These are phyloP conservation scores for Mycosphaerella sp. DNA, from an alignment of 2,329 filamentous ascomycete species.

Conservation along the genomic window DNA sequence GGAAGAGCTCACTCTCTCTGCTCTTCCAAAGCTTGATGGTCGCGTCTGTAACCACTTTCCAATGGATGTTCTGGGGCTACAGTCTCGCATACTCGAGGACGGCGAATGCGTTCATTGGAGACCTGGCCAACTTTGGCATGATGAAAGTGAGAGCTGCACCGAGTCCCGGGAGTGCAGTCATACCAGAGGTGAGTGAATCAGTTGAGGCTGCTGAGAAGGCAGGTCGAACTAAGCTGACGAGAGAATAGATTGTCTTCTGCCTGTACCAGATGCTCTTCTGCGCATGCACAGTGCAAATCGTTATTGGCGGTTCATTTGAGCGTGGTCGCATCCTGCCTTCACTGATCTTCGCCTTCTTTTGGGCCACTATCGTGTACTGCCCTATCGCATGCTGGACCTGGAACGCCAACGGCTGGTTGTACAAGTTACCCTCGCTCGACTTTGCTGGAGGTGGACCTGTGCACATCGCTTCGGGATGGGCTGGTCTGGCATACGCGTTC, in stretches of 20 bases:
- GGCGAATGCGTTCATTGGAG: conserved; percentile 57
- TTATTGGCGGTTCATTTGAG: conserved; percentile 59
- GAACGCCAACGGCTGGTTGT: conserved; percentile 62
- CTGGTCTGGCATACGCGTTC: conserved; percentile 58
- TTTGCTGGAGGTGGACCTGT: conserved; percentile 60
- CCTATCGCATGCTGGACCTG: conserved; percentile 61
- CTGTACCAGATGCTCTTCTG: conserved; percentile 62
- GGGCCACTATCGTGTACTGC: conserved; percentile 61
- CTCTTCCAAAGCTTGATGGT: conserved; percentile 59
- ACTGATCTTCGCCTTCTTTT: conserved; percentile 58
- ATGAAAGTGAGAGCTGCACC: conserved; percentile 56
- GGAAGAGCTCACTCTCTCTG: conserved; percentile 57
- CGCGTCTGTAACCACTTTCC: conserved; percentile 51
- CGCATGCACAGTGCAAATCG: conserved; percentile 56
- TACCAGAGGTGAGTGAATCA: conserved; percentile 46
- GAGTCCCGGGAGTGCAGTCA: conserved; percentile 49
- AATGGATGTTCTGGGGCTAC: conserved; percentile 62
- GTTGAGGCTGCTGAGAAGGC: neutral
- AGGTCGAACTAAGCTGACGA: neutral
- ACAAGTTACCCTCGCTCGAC: conserved; percentile 54
- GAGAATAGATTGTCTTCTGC: conserved; percentile 52
- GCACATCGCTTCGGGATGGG: conserved; percentile 57
- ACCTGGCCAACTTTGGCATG: conserved; percentile 56
- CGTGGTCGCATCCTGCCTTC: conserved; percentile 59
- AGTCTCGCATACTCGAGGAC: conserved; percentile 56